Base-by-base conservation (phyloP, 106 monocot genomes). In the Allium sativum region DNA sequence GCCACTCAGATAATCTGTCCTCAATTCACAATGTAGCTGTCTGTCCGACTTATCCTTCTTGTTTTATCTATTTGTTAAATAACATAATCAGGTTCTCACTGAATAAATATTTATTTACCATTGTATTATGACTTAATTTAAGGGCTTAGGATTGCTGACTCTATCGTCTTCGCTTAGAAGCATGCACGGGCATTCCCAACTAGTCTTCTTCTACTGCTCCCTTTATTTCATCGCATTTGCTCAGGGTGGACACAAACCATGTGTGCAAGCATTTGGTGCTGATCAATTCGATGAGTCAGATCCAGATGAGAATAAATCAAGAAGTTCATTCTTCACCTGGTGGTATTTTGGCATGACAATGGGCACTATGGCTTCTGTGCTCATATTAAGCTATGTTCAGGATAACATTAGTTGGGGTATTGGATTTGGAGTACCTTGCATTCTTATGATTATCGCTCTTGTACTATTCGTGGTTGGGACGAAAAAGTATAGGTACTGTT, bases 231-330 rank as follows among this genome's bases (percentile, higher is more conserved):
- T 73, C 22, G 78, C 78, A 9, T 51, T 78, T 19, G 78, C 69
- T 4, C 77, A 77, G 47, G 77, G 77, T 9, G 61, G 60, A 42
- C 68, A 72, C 40, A 72, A 72, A 47, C 72, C 78, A 8, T 73
- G 73, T 43, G 40, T 59, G 12, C 78, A 68, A 43, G 78, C 78
- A 4, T 78, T 78, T 21, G 78, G 73, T 10, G 78, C 73, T 6
- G 78, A 78, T 42, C 78, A 78, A 53, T 78, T 78, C 21, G 78
- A 78, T 18, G 78, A 73, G 52, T 48, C 42, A 17, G 73, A 78
- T 17, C 51, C 64, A 0, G 64, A 69, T 15, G 78, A 78, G 20
- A 18, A 19, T 20, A 54, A 19, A 11, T 56, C 73, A 12, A 78
- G 63, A 42, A 73, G 73, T 53, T 73, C 73, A 2, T 60, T 78